These are phyloP conservation scores for Cryptococcus sp. DNA, from an alignment of 1,284 basidiomycete species.

Conservation along the genomic window DNA sequence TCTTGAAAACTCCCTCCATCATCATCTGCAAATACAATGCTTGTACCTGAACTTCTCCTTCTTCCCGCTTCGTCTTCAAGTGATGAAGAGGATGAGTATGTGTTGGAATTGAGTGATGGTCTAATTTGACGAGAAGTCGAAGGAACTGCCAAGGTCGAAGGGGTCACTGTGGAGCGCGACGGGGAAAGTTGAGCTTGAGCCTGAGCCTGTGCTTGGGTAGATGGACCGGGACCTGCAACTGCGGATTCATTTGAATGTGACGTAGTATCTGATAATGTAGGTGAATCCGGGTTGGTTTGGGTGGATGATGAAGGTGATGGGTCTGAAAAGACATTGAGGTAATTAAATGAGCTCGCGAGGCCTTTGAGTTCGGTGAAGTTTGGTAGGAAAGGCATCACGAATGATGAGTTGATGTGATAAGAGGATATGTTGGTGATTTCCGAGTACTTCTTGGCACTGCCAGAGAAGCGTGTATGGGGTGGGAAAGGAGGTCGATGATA, in stretches of 20 bases:
- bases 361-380: conserved; percentile 26
- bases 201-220: conserved; percentile 8
- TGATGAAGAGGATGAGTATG: conserved; percentile 8
- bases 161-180: not conserved
- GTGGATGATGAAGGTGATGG: not conserved
- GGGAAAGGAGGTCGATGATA: too few relatives aligned
- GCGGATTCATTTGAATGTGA: conserved; percentile 3
- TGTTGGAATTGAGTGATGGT: conserved; percentile 9
- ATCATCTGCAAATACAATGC: conserved; percentile 16
- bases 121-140: conserved; percentile 6
- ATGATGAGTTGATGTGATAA: not conserved
- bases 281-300: conserved; percentile 1
- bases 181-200: not conserved
- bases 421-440: not conserved
- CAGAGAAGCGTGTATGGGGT: not conserved
- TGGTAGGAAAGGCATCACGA: conserved; percentile 29
- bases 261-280: conserved; percentile 2
- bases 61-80: conserved; percentile 1
- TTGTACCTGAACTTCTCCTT: conserved; percentile 13
- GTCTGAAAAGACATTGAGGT: conserved; percentile 23
- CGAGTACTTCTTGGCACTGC: not conserved
- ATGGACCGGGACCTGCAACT: conserved; percentile 25
- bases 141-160: not conserved
- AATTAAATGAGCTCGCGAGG: conserved; percentile 25
- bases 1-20: not conserved